A percentile compares a stretch with the other conserved stretches of the same genome.
phyloP scores from a whole-genome alignment of 768 basidiomycete genomes.

The Coprinopsis sp. region DNA sequence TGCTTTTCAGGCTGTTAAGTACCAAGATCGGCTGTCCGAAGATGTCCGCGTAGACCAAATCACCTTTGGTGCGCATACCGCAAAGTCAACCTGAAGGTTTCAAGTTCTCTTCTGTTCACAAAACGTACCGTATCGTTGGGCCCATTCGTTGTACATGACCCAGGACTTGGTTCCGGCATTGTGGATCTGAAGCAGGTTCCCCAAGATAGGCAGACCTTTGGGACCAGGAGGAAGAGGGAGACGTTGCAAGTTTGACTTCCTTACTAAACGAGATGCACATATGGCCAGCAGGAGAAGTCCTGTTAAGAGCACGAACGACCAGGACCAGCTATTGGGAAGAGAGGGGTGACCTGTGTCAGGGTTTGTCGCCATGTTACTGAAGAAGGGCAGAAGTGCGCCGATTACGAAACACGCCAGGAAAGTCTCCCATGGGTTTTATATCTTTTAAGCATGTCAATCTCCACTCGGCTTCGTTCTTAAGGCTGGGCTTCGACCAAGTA shows the following conservation, averaged over 20 bases:
- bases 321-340: no score
- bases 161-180: conserved; percentile 30
- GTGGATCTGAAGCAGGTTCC: conserved; percentile 43
- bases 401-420: no score
- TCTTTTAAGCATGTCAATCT: no score
- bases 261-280: neutral
- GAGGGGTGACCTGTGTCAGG: no score
- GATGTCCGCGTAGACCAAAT: conserved; percentile 20
- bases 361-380: no score
- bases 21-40: conserved; percentile 22
- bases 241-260: no score
- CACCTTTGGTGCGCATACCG: neutral
- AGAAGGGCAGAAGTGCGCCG: no score
- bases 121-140: conserved; percentile 29
- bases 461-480: no score
- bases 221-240: conserved; percentile 38
- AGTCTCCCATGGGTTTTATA: no score
- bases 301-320: no score
- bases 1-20: conserved; percentile 19
- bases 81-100: neutral
- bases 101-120: no score
- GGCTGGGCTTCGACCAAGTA: no score
- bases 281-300: neutral
- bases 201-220: conserved; percentile 35
- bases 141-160: conserved; percentile 34